Conservation (phyloP, 1,284 basidiomycete genomes). For the Ganoderma sinense region DNA sequence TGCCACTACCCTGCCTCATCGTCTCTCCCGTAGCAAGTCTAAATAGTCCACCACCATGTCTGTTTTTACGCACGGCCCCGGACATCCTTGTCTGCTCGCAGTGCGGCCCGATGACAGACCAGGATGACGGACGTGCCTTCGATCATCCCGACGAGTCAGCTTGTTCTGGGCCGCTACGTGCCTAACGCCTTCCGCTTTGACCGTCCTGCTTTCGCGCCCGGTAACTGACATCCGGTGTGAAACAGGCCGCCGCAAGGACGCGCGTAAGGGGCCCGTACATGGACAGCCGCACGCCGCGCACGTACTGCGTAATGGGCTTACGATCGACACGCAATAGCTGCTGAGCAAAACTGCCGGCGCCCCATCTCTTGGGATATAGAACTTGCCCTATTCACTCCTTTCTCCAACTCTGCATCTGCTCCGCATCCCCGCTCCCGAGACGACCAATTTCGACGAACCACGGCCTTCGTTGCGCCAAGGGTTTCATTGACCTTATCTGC, state of each 20-base stretch:
- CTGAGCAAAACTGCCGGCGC: neutral
- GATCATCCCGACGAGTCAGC: neutral
- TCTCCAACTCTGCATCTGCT: neutral
- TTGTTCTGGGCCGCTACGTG: neutral
- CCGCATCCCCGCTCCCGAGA: neutral
- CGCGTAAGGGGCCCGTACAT: neutral
- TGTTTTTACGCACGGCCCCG: neutral
- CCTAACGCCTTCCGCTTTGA: neutral
- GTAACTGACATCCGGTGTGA: neutral
- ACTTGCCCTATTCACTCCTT: neutral
- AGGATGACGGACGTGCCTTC: neutral
- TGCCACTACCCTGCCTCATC: too few species aligned
- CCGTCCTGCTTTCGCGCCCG: neutral
- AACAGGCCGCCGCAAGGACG: neutral
- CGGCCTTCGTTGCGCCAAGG: neutral
- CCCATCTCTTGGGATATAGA: neutral
- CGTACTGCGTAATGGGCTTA: neutral
- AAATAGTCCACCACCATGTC: neutral
- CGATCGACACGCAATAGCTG: neutral
- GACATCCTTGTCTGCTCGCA: neutral
- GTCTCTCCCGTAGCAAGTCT: neutral
- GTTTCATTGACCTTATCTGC: neutral
- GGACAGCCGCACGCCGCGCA: neutral
- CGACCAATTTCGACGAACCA: neutral
- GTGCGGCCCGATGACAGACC: constrained; percentile 1